Evolutionary conservation across 306 rosid genomes (phyloP).

Genomic region (Dalbergia cultrata): DNA sequence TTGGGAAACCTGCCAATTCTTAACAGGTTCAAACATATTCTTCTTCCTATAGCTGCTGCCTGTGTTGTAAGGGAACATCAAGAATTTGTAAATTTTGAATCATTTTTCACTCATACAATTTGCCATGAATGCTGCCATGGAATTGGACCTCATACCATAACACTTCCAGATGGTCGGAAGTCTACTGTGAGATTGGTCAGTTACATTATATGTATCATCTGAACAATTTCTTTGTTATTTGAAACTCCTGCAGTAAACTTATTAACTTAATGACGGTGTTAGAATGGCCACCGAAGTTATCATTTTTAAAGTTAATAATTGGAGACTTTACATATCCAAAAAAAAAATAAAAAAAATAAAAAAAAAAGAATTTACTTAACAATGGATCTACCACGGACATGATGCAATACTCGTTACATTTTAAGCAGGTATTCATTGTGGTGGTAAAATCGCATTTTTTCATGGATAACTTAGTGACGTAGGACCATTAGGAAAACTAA

Average conservation of each 20-base stretch:
- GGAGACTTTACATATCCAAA: too few species aligned
- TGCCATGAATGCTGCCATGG: constrained; percentile 99
- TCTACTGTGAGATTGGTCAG: constrained; percentile 97
- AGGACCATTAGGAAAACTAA: neutral
- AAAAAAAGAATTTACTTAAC: neutral
- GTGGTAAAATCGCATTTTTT: neutral
- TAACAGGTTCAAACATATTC: constrained; percentile 86
- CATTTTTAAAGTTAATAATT: neutral
- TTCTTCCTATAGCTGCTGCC: constrained; percentile 80
- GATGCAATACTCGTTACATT: neutral
- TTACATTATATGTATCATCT: constrained; percentile 42
- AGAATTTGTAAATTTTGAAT: constrained; percentile 85
- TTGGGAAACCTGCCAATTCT: constrained; percentile 44
- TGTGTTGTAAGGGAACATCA: constrained; percentile 79
- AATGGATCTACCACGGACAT: constrained; percentile 11
- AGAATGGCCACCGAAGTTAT: neutral
- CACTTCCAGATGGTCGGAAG: constrained; percentile 84
- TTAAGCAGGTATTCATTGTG: constrained; percentile 5
- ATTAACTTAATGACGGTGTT: constrained; percentile 10
- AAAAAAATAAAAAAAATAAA: too few species aligned
- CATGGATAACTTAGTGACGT: neutral
- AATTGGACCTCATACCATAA: constrained; percentile 93
- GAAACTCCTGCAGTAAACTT: constrained; percentile 4
- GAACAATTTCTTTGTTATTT: constrained; percentile 24
- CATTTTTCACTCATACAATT: constrained; percentile 93